Conservation (phyloP, 495 filamentous ascomycete species). For the Rhypophila decipiens region DNA sequence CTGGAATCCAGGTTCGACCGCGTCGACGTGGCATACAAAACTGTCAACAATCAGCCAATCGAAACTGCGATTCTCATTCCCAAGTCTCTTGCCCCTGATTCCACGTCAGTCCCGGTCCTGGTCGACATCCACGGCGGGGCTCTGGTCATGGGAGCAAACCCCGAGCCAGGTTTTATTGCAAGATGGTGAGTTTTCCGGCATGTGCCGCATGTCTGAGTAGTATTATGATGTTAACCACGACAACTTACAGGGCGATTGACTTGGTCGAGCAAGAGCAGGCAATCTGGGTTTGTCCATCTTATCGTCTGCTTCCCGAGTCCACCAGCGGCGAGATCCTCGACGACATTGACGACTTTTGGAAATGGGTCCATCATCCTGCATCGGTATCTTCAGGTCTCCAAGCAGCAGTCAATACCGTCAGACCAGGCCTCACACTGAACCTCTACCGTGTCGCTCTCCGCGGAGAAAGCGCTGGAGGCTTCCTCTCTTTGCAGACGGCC, state of each 20-base stretch:
- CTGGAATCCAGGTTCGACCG: no score
- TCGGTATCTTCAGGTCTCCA: not conserved
- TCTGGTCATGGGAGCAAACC: conserved; percentile 10
- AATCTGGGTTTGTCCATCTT: conserved; percentile 25
- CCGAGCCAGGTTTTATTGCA: conserved; percentile 10
- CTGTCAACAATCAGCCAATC: conserved; percentile 9
- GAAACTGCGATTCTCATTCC: conserved; percentile 12
- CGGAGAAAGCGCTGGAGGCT: conserved; percentile 35
- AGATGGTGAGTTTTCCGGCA: conserved; percentile 7
- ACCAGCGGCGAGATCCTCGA: conserved; percentile 40
- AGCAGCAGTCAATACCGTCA: not conserved
- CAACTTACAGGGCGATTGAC: not conserved
- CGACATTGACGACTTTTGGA: conserved; percentile 47
- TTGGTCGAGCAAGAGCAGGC: not conserved
- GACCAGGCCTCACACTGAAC: not conserved
- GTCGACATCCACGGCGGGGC: conserved; percentile 18
- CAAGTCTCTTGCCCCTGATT: conserved; percentile 3
- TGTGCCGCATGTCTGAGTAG: not conserved
- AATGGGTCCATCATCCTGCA: conserved; percentile 22
- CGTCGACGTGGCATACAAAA: conserved; percentile 13
- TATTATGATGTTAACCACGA: not conserved
- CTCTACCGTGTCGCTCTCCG: not conserved
- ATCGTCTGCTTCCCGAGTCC: conserved; percentile 47
- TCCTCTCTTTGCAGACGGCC: conserved; percentile 28
- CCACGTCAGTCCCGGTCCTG: conserved; percentile 3